phyloP scores from a whole-genome alignment of 768 basidiomycete genomes.

The Termitomyces titanicus region DNA sequence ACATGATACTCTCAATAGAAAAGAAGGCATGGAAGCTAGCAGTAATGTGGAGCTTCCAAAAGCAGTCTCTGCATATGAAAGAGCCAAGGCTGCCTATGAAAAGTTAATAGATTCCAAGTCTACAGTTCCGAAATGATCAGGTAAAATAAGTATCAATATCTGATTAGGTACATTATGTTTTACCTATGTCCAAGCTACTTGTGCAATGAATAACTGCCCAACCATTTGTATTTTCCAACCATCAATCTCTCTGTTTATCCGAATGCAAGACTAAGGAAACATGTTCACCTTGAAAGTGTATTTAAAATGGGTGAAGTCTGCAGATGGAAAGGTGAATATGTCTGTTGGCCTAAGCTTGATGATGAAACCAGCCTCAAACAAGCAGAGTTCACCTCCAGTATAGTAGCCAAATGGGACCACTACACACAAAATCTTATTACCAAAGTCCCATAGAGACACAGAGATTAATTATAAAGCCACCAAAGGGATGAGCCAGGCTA shows the following conservation, averaged over 20 bases:
- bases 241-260: slow-evolving; percentile 9
- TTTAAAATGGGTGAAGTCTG: slow-evolving; percentile 18
- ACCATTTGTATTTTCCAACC: slow-evolving; percentile 6
- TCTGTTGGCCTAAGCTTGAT: slow-evolving; percentile 9
- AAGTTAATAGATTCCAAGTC: not conserved
- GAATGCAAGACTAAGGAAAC: slow-evolving; percentile 21
- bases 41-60: not conserved
- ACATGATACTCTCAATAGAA: too few species aligned
- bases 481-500: slow-evolving; percentile 20
- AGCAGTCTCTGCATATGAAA: not conserved
- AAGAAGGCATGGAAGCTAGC: too few species aligned
- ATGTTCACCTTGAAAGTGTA: slow-evolving; percentile 15
- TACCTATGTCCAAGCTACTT: too few species aligned
- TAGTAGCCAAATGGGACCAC: slow-evolving; percentile 15
- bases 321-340: slow-evolving; percentile 15
- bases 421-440: slow-evolving; percentile 20
- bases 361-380: slow-evolving; percentile 18
- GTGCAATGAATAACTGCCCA: slow-evolving; percentile 1
- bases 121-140: not conserved
- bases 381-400: slow-evolving; percentile 15
- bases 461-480: slow-evolving; percentile 23
- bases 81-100: not conserved
- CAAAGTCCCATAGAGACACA: slow-evolving; percentile 19
- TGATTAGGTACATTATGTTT: too few species aligned
- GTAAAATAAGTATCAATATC: not conserved